Evolutionary conservation across 2,329 filamentous ascomycete species (phyloP).

Genomic region (Beauveria pseudobassiana): DNA sequence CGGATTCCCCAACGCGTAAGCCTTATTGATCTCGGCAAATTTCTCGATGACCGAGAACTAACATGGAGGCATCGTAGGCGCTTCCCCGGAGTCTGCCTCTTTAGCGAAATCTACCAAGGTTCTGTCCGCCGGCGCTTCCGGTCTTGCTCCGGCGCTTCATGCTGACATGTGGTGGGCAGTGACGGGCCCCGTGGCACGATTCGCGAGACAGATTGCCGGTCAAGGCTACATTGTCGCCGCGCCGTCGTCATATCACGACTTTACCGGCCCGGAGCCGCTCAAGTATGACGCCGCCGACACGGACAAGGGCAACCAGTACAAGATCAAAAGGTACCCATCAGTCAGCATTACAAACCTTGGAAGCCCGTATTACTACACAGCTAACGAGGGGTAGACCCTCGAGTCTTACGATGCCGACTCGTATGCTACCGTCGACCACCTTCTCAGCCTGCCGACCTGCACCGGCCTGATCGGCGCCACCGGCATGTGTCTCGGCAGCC

Average conservation of each 20-base stretch:
- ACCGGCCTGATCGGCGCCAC: constrained; percentile 72
- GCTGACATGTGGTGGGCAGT: constrained; percentile 41
- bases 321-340: constrained; percentile 61
- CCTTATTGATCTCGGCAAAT: no score
- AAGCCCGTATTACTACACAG: neutral
- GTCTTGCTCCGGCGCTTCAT: neutral
- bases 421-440: constrained; percentile 57
- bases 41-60: neutral
- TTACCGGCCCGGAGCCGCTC: constrained; percentile 74
- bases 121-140: constrained; percentile 13
- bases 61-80: constrained; percentile 29
- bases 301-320: constrained; percentile 79
- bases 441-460: constrained; percentile 68
- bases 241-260: constrained; percentile 88
- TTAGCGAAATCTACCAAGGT: constrained; percentile 96
- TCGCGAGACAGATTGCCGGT: constrained; percentile 83
- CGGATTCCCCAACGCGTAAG: constrained; percentile 75
- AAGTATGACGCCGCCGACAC: constrained; percentile 85
- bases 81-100: constrained; percentile 82
- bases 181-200: constrained; percentile 81
- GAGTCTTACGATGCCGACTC: constrained; percentile 81
- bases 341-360: neutral
- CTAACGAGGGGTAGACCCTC: constrained; percentile 49
- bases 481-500: constrained; percentile 90
- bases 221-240: constrained; percentile 92